Conservation (phyloP, 352 stramenopile genomes). For the Plasmopara halstedii region DNA sequence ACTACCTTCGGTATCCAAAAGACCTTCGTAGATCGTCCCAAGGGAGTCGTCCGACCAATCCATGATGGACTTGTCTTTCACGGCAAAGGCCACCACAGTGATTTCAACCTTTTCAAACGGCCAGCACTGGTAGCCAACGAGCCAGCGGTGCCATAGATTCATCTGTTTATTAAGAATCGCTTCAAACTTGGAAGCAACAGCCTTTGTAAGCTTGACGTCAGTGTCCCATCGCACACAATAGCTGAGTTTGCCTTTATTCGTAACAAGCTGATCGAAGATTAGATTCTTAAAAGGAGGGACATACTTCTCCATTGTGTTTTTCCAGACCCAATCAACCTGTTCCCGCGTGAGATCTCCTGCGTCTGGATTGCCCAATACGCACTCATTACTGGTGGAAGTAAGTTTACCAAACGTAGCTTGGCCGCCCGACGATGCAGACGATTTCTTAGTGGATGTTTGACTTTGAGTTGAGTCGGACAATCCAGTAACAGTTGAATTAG, state of each 20-base stretch:
- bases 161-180: slow-evolving; percentile 2
- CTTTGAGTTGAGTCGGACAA: background rate
- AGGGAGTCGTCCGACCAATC: slow-evolving; percentile 30
- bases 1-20: background rate
- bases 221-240: slow-evolving; percentile 4
- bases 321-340: slow-evolving; percentile 2
- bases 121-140: slow-evolving; percentile 7
- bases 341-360: background rate
- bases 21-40: background rate
- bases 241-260: background rate
- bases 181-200: slow-evolving; percentile 6
- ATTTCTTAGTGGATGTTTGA: background rate
- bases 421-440: background rate
- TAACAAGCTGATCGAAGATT: slow-evolving; percentile 9
- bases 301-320: slow-evolving; percentile 3
- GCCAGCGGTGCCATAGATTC: slow-evolving; percentile 2
- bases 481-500: background rate
- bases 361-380: slow-evolving; percentile 3
- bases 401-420: slow-evolving; percentile 4
- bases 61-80: slow-evolving; percentile 26
- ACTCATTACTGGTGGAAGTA: background rate
- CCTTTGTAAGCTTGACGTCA: slow-evolving; percentile 2
- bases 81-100: slow-evolving; percentile 26
- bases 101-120: slow-evolving; percentile 18
- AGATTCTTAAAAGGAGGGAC: slow-evolving; percentile 2